Conservation (phyloP, 2,329 filamentous ascomycete genomes). For the Sporothrix euskadiensis region DNA sequence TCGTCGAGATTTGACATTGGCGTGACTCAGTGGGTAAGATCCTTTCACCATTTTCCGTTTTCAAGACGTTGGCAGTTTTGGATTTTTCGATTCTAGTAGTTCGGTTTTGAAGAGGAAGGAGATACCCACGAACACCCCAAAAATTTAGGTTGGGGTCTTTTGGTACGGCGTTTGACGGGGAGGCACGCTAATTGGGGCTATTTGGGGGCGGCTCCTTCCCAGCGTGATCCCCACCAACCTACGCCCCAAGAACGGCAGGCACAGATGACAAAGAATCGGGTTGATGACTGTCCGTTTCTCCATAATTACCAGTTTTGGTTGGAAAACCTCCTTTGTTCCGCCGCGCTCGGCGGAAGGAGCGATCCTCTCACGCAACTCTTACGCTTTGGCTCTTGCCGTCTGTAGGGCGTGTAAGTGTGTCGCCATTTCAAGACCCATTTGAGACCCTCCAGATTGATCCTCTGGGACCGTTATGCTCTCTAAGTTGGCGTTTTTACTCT, state of each 20-base stretch:
- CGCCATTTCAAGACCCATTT: neutral
- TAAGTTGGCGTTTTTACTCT: neutral
- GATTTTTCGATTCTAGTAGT: neutral
- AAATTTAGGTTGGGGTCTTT: neutral
- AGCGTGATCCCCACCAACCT: neutral
- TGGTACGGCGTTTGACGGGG: neutral
- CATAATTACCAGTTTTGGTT: neutral
- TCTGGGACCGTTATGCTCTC: neutral
- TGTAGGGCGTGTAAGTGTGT: constrained; percentile 12
- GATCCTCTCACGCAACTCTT: neutral
- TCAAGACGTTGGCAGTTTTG: neutral
- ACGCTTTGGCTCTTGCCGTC: neutral
- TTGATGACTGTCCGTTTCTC: constrained; percentile 22
- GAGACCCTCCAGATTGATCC: neutral
- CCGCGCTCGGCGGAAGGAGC: constrained; percentile 25
- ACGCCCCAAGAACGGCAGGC: neutral
- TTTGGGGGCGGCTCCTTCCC: neutral
- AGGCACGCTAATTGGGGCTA: constrained; percentile 9
- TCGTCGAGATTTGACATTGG: neutral
- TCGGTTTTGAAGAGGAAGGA: neutral
- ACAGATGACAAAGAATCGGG: constrained; percentile 22
- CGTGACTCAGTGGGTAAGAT: neutral
- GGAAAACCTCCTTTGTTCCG: constrained; percentile 14
- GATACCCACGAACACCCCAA: neutral
- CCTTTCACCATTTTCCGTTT: constrained; percentile 4